Conservation (phyloP, 176 grass and related monocot species). For the Leersia perrieri region DNA sequence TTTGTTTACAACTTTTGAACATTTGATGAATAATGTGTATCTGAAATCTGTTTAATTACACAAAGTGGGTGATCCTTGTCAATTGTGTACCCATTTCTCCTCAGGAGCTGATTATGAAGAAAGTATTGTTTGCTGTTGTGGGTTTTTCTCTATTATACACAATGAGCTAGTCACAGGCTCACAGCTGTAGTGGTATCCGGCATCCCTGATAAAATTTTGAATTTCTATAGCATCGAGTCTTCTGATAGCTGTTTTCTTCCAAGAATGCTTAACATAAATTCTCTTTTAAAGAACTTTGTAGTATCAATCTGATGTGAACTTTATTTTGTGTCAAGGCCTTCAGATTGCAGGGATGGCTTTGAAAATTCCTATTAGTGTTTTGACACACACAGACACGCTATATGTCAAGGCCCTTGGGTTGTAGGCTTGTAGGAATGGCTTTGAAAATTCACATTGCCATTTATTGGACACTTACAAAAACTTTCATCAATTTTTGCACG, state of each 20-base stretch:
- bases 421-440: too few relatives aligned
- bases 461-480: too few relatives aligned
- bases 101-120: neutral
- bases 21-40: constrained; percentile 44
- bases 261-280: too few relatives aligned
- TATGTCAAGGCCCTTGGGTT: too few relatives aligned
- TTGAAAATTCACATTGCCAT: too few relatives aligned
- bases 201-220: neutral
- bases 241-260: neutral
- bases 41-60: constrained; percentile 27
- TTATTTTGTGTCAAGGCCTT: neutral
- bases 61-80: constrained; percentile 10
- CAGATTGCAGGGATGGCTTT: neutral
- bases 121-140: neutral
- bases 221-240: neutral
- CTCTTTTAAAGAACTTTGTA: too few relatives aligned
- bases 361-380: neutral
- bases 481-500: too few relatives aligned
- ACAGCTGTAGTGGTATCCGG: neutral
- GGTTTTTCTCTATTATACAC: neutral
- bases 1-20: constrained; percentile 11
- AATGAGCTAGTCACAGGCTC: neutral
- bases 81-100: neutral
- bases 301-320: neutral
- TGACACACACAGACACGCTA: too few relatives aligned